These are phyloP conservation scores for Melanomma pulvis-pyrius DNA, from an alignment of 495 filamentous ascomycete genomes.

Conservation along the genomic window DNA sequence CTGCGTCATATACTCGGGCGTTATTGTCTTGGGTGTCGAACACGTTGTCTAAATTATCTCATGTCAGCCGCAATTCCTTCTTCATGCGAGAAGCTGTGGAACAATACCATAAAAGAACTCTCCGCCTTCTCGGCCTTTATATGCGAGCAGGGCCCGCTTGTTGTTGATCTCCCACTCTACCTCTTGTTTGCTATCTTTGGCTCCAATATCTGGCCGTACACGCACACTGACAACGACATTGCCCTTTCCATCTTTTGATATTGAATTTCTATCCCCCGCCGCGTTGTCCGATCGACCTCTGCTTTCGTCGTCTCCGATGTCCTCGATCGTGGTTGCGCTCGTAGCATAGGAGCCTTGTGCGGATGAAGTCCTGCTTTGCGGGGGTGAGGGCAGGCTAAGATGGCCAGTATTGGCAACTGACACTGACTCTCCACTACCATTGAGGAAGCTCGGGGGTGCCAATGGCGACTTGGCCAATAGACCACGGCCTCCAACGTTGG, in stretches of 20 bases:
- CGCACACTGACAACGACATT: slow-evolving; percentile 96
- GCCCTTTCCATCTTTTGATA: slow-evolving; percentile 69
- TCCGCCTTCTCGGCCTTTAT: slow-evolving; percentile 84
- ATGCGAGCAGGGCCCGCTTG: slow-evolving; percentile 77
- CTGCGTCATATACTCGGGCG: slow-evolving; percentile 88
- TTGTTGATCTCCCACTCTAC: slow-evolving; percentile 93
- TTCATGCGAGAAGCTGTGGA: slow-evolving; percentile 26
- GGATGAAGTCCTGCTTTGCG: slow-evolving; percentile 85
- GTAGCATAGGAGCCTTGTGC: slow-evolving; percentile 89
- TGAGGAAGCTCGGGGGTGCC: slow-evolving; percentile 68
- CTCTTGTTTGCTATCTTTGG: slow-evolving; percentile 64
- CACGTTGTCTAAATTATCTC: slow-evolving; percentile 74
- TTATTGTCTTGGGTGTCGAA: slow-evolving; percentile 93
- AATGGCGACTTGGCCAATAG: slow-evolving; percentile 35
- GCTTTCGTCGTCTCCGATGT: slow-evolving; percentile 57
- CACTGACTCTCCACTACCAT: slow-evolving; percentile 75
- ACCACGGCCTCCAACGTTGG: slow-evolving; percentile 24
- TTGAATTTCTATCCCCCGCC: slow-evolving; percentile 33
- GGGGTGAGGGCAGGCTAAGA: slow-evolving; percentile 73
- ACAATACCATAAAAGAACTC: slow-evolving; percentile 87
- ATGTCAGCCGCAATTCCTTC: slow-evolving; percentile 23
- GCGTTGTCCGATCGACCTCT: slow-evolving; percentile 52
- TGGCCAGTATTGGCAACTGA: slow-evolving; percentile 60
- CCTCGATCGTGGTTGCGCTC: slow-evolving; percentile 85
- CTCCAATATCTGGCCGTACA: slow-evolving; percentile 77